Base-by-base conservation (phyloP, 331 rosid species). In the Acacia concinna region DNA sequence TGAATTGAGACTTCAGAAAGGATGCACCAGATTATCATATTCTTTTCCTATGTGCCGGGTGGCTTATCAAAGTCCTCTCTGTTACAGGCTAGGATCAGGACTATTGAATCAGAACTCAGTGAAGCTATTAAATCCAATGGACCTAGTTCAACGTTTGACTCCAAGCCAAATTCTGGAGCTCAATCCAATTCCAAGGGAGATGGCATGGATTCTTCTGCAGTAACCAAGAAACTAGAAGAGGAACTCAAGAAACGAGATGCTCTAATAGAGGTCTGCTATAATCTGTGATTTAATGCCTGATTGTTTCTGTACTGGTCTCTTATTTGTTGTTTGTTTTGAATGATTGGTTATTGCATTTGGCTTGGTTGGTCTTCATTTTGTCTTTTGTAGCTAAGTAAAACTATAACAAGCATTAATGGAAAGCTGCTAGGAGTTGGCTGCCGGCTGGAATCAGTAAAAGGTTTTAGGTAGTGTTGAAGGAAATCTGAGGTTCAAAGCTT, bases 161-260 rank as follows among this genome's bases (percentile, higher is more conserved):
- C 84, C 6, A 90, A 89, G 77, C 72, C 83, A 63, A 89, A 86
- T 44, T 81, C 90, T 84, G 86, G 51, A 27, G 83, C 77, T 71
- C 78, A 71, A 57, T 82, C 93, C 77, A 81, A 81, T 84, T 80
- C 94, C 52, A 87, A 88, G 82, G 94, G 89, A 84, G 94, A 91
- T 72, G 85, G 74, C 71, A 69, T 83, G 82, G 97, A 90, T 70
- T 83, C 94, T 85, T 86, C 93, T 4, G 84, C 87, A 27, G 93
- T 93, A 75, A 87, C 91, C 82, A 96, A 85, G 87, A 96, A 93
- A 77, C 89, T 96, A 76, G 99, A 96, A 87, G 99, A 96, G 80
- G 99, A 96, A 79, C 97, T 96, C 81, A 90, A 90, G 79, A 96
- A 96, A 84, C 98, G 97, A 47, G 99, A 96, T 86, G 94, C 98